These are phyloP conservation scores for Coniochaeta prunicola DNA, from an alignment of 2,329 filamentous ascomycete genomes.

Conservation along the genomic window DNA sequence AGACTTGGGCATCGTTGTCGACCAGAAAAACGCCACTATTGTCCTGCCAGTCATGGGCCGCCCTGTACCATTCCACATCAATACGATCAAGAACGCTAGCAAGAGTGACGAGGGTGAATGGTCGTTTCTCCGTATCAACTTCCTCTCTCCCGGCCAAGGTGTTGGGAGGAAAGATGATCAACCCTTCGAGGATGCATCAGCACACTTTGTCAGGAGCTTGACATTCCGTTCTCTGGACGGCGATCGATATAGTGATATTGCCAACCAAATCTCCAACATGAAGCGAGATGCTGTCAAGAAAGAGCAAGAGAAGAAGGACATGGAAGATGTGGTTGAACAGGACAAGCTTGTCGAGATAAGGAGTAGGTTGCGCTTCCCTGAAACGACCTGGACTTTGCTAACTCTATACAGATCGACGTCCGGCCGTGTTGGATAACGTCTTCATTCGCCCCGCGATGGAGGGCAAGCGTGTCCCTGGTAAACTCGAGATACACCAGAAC, in stretches of 20 bases:
- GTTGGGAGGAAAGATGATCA: slow-evolving; percentile 96
- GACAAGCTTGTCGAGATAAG: slow-evolving; percentile 94
- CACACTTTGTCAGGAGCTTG: slow-evolving; percentile 91
- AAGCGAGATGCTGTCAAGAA: slow-evolving; percentile 88
- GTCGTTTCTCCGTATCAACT: slow-evolving; percentile 92
- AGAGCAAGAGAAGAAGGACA: slow-evolving; percentile 98
- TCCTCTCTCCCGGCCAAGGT: slow-evolving; percentile 92
- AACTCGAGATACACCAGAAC: slow-evolving; percentile 97
- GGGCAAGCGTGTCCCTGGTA: slow-evolving; percentile 91
- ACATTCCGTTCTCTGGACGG: slow-evolving; percentile 91
- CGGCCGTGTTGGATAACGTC: slow-evolving; percentile 84
- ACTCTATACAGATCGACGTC: slow-evolving; percentile 65
- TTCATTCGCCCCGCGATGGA: slow-evolving; percentile 94
- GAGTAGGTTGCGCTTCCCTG: slow-evolving; percentile 48
- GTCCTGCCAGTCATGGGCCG: slow-evolving; percentile 96
- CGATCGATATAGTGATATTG: slow-evolving; percentile 82
- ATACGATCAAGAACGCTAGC: slow-evolving; percentile 97
- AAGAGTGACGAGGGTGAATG: slow-evolving; percentile 95
- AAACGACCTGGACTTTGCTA: slow-evolving; percentile 5
- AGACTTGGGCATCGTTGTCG: slow-evolving; percentile 84
- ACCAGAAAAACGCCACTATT: slow-evolving; percentile 82
- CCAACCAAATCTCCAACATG: slow-evolving; percentile 89
- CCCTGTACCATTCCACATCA: slow-evolving; percentile 94
- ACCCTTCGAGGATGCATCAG: slow-evolving; percentile 91
- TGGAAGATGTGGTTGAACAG: slow-evolving; percentile 98